Evolutionary conservation across 2,329 filamentous ascomycete genomes (phyloP).

Genomic region (Alternaria sp.): DNA sequence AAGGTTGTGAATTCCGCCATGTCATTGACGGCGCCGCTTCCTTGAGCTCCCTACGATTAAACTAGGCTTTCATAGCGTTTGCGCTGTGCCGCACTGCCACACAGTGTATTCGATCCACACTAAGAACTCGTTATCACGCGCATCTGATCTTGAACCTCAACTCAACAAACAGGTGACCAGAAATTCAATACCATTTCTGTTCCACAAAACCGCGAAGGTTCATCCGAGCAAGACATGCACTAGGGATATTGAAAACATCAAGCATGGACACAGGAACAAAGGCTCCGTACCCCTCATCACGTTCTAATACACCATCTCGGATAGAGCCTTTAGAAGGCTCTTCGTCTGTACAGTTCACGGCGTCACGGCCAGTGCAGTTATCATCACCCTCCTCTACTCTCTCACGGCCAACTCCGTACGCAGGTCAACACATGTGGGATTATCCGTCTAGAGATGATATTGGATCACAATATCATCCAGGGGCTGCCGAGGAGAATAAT

Average conservation of each 20-base stretch:
- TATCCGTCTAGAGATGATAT: neutral
- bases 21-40: neutral
- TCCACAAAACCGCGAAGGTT: neutral
- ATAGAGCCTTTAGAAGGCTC: neutral
- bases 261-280: neutral
- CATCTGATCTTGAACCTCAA: neutral
- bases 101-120: neutral
- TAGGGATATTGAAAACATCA: neutral
- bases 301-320: neutral
- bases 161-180: neutral
- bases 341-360: neutral
- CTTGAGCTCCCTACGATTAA: neutral
- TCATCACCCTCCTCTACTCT: neutral
- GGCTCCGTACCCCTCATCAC: neutral
- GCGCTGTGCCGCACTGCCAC: neutral
- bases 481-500: neutral
- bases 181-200: neutral
- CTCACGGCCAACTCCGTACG: neutral
- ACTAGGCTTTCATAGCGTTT: neutral
- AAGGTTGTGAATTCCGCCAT: neutral
- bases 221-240: neutral
- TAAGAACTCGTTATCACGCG: neutral
- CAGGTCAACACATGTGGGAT: neutral
- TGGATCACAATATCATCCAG: neutral
- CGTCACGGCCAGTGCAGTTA: neutral